Evolutionary conservation across 2,329 filamentous ascomycete species (phyloP), one percentile per base, ranked within the genome.

Genomic region (Purpureocillium lavendulum): DNA sequence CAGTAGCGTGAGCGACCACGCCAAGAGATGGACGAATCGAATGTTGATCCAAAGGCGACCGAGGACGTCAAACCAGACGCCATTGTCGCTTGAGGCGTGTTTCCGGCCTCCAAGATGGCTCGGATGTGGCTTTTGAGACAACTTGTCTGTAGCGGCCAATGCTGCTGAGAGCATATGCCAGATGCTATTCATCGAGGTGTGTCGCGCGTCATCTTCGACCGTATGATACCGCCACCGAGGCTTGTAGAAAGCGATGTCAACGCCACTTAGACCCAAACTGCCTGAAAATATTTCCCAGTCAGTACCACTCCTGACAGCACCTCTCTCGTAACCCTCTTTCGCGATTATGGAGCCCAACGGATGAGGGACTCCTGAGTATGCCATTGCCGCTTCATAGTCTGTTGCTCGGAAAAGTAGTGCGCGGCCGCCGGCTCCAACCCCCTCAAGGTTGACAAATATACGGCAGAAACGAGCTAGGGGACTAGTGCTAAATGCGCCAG

Each of bases 111-210:
- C 21, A 6, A 5, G 21, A 26, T 26, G 10, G 21, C 21, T 10
- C 21, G 6, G 6, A 26, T 6, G 5, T 80, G 1, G 73, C 77
- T 49, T 77, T 11, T 77, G 75, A 0, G 86, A 81, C 33, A 97
- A 69, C 2, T 71, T 71, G 51, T 81, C 71, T 16, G 85, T 77
- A 0, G 89, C 92, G 9, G 81, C 75, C 15, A 96, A 64, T 7
- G 88, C 80, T n/a, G 81, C 81, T 30, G 87, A 92, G 30, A 98
- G 70, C 90, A 98, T 97, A 58, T 97, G 89, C 89, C 89, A 96
- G 15, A 96, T 62, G 45, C 76, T 80, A 33, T 67, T 64, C 42
- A 61, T 60, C 14, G 79, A 84, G 0, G 87, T 84, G 60, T 96
- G 87, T 31, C 77, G 77, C 3, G 82, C 72, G 55, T 94, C 87